Base-by-base conservation (phyloP, 495 filamentous ascomycete species). In the Choiromyces venosus region DNA sequence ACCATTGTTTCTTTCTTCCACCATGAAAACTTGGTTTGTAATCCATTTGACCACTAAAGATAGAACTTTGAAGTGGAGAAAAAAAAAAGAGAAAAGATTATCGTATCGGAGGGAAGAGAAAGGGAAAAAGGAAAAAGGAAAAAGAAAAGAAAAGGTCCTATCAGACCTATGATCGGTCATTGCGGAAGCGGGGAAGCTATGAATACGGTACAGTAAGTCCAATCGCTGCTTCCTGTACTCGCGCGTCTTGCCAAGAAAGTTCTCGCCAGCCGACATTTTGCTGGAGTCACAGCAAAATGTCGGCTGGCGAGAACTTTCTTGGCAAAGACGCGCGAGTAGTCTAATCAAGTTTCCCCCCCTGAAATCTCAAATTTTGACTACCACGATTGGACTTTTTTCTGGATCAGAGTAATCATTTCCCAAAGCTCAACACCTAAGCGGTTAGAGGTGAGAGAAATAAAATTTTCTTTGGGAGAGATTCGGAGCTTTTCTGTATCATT, bases 101-200 rank as follows among this genome's bases (percentile, higher is more conserved):
- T n/a, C n/a, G n/a, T n/a, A n/a, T n/a, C n/a, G n/a, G n/a, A n/a
- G n/a, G 52, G n/a, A 29, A 29, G 52, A 56, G 10, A 29, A 33
- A 33, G 7, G 4, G 25, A 33, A 29, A 29, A 4, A n/a, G 14
- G 29, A 16, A 29, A 29, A 29, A 0, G 8, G 12, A 25, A 4
- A 33, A 61, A 52, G 16, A 52, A 25, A n/a, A n/a, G 2, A 25
- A 52, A 25, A 25, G 25, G 14, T 61, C 25, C 52, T 29, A 61
- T 61, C 52, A 61, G 25, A 61, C 52, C 52, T 61, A 29, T 33
- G 52, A 61, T 61, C 52, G 52, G 52, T 61, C 25, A 61, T 61
- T 33, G 12, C 25, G 25, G 52, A 56, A 29, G 52, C 9, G 52
- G 52, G 52, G 52, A 56, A 56, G 25, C n/a, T 29, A 29, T 56